These are phyloP conservation scores for Cucurbita ficifolia DNA, from an alignment of 306 rosid genomes.

Conservation along the genomic window DNA sequence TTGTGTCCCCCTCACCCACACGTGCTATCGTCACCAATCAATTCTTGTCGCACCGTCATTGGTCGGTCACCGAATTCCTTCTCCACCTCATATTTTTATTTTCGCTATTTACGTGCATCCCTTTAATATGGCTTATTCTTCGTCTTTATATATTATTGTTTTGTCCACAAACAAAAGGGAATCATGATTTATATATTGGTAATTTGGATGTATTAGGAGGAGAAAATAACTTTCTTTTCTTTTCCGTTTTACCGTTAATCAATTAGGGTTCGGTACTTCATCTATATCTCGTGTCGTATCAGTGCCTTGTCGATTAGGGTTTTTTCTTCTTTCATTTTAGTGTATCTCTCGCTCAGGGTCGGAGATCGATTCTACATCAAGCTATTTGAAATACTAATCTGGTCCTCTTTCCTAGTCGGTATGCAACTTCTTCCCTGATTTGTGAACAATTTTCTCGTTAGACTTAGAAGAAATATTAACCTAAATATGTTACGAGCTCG, in stretches of 20 bases:
- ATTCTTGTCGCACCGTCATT: not conserved
- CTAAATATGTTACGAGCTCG: no score
- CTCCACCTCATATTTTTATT: not conserved
- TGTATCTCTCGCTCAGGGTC: no score
- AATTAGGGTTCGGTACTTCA: no score
- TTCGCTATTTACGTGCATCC: not conserved
- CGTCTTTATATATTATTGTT: not conserved
- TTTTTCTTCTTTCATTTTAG: no score
- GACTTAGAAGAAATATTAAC: no score
- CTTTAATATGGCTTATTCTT: not conserved
- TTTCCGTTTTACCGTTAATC: no score
- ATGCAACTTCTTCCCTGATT: no score
- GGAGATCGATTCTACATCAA: not conserved
- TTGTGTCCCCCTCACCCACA: constrained; percentile 2
- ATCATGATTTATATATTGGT: not conserved
- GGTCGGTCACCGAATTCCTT: not conserved
- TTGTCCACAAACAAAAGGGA: not conserved
- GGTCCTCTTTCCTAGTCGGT: not conserved
- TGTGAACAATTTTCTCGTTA: no score
- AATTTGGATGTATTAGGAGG: not conserved
- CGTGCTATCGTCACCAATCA: not conserved
- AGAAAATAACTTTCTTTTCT: not conserved
- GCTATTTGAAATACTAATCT: no score
- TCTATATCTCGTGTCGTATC: no score
- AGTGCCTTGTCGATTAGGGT: no score